Base-by-base conservation (phyloP, 2,329 filamentous ascomycete genomes). In the Lachnellula subtilissima region DNA sequence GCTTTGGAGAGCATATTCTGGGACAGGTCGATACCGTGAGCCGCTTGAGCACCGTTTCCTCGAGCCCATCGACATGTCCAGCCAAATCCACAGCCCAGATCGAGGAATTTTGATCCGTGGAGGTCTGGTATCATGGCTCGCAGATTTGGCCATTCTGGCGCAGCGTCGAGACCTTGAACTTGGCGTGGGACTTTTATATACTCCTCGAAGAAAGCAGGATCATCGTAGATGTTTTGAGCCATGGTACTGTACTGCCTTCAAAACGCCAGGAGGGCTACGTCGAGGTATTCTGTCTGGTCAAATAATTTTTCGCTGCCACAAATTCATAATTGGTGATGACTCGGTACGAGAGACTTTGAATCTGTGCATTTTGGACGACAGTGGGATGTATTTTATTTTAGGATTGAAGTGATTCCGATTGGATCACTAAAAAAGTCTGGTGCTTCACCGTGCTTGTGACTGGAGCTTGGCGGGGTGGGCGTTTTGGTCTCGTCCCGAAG, bases 41-140 rank as follows among this genome's bases (percentile, higher is more conserved):
- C 71, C 12, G 59, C 57, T 8, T 55, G 56, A 9, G 74, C 75
- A 5, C 73, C 73, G 19, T 70, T 63, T 40, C 72, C 70, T 49
- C 66, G 61, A 11, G 74, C 73, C 69, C 71, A 78, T n/a, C 74
- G 72, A 35, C 70, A 65, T 57, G 77, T 76, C 74, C 74, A 78
- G 19, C 76, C 76, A 58, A 75, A 73, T 14, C 75, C 76, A 61
- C 76, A 78, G 4, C 75, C 76, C 4, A 78, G 69, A 62, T 78
- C 75, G 8, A 78, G 70, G 32, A 77, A 64, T 15, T 57, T 61
- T 4, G 65, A 56, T n/a, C 64, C 70, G 8, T 53, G 52, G 43
- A 73, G 61, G 39, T 64, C 47, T 7, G 73, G 72, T 28, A 78
- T 65, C 64, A 78, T 71, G 4, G 67, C 56, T 23, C 65, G 65